phyloP scores from a whole-genome alignment of 1,284 basidiomycete species.

The Xerocomus minutiporus region DNA sequence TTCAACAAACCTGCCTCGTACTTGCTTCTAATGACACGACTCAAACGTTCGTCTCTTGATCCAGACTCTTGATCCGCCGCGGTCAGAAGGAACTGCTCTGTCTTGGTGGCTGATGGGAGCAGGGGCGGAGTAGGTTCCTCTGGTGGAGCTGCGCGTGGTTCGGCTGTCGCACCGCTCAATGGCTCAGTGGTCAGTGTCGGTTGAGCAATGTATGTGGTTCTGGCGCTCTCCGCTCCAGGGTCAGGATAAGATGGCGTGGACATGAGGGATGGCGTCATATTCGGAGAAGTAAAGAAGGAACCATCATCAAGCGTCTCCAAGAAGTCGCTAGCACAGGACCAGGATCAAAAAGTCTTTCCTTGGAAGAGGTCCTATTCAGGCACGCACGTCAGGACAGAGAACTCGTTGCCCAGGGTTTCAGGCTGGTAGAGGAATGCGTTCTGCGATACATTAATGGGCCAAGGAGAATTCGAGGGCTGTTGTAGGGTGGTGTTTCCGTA shows the following conservation, averaged over 20 bases:
- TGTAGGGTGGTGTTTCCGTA: slow-evolving; percentile 30
- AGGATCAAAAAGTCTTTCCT: not conserved
- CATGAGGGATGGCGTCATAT: slow-evolving; percentile 47
- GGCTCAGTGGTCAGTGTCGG: slow-evolving; percentile 19
- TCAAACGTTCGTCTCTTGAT: slow-evolving; percentile 84
- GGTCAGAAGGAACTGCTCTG: slow-evolving; percentile 87
- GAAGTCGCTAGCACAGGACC: slow-evolving; percentile 57
- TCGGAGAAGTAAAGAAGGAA: slow-evolving; percentile 59
- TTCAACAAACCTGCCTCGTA: slow-evolving; percentile 94
- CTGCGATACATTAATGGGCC: slow-evolving; percentile 50
- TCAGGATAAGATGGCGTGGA: slow-evolving; percentile 40
- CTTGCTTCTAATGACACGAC: slow-evolving; percentile 91
- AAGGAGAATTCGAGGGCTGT: slow-evolving; percentile 39
- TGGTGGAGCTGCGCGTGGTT: slow-evolving; percentile 16
- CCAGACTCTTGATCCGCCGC: slow-evolving; percentile 95
- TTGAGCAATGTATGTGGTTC: slow-evolving; percentile 15
- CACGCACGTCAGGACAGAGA: slow-evolving; percentile 73
- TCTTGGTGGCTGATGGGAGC: slow-evolving; percentile 67
- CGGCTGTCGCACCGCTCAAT: slow-evolving; percentile 9
- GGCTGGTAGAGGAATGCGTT: slow-evolving; percentile 59
- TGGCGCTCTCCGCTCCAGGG: slow-evolving; percentile 9
- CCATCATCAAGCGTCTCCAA: slow-evolving; percentile 73
- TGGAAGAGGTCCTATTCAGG: not conserved
- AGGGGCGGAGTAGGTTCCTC: slow-evolving; percentile 37
- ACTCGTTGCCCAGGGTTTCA: slow-evolving; percentile 73